Evolutionary conservation across 1,284 basidiomycete genomes (phyloP), one percentile per base, ranked within the genome.

Genomic region (Mycocalia duriaeana): DNA sequence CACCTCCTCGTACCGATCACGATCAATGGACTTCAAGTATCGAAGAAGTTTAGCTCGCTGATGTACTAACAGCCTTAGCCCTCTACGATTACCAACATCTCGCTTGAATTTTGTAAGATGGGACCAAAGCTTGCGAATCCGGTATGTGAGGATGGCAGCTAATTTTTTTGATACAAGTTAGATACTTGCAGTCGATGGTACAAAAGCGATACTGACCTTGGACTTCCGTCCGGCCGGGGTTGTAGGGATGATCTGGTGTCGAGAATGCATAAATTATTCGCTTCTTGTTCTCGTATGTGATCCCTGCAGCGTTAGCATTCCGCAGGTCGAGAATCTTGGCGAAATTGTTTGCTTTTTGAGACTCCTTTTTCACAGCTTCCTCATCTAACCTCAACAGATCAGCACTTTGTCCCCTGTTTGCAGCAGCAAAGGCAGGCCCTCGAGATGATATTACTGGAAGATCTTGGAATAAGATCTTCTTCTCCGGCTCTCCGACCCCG

Each of bases 111-210:
- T 64, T 18, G 67, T 70, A 35, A 95, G 68, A 63, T 96, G 94
- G 1, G 70, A 70, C 75, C 85, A 85, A 37, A 97, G 65, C 54
- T 85, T 87, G 39, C 90, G 89, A 56, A 97, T 95, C 59, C 83
- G 78, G 61, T 88, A 82, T 0, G 94, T 97, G 46, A 94, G 62
- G 20, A 97, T 70, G 0, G 94, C 94, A 42, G 86, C 94, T 94
- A 44, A 47, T n/a, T n/a, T n/a, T n/a, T n/a, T n/a, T n/a, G n/a
- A n/a, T n/a, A n/a, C n/a, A n/a, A n/a, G n/a, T n/a, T n/a, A n/a
- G n/a, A n/a, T n/a, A n/a, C n/a, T n/a, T n/a, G n/a, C n/a, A n/a
- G n/a, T n/a, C n/a, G n/a, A n/a, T 37, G 31, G n/a, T 36, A 26
- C 44, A 49, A 25, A 19, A 14, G 2, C 20, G 36, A 22, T 25